Evolutionary conservation across 306 rosid genomes (phyloP), one percentile per base, ranked within the genome.

Genomic region (Citrullus mucosospermus): DNA sequence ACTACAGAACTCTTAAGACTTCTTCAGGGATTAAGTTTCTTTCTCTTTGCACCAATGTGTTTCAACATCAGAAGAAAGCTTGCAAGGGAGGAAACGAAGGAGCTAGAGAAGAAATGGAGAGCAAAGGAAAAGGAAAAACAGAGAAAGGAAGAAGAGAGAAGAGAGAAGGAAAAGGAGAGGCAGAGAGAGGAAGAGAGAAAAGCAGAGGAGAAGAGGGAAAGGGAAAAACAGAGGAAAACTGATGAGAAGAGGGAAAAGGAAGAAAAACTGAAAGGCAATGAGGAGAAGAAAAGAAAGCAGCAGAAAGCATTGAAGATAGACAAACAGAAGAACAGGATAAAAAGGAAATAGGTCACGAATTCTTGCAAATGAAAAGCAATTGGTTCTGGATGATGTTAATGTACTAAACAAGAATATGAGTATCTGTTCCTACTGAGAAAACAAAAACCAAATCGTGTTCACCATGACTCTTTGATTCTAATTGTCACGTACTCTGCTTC

Each of bases 1-100:
- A 15, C 58, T 48, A 25, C 20, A 44, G 12, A 44, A 70, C 18
- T 48, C 59, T 8, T 13, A 15, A 17, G 78, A 55, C 54, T 58
- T 13, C 46, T 50, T 61, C 20, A 34, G n/a, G 11, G 39, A 28
- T 15, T 48, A 46, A 41, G 12, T 11, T 1, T 12, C 15, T 51
- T 51, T 4, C 11, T 6, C 4, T 41, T 1, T 7, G 2, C 30
- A 61, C 78, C 75, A 22, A 89, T 88, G 92, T 89, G 91, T 65
- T 86, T 89, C 84, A 84, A 54, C 78, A 56, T 85, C 66, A 58
- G 75, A 36, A 85, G 80, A 83, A 83, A 88, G 54, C 71, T 81
- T 22, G 85, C 78, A 1, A 84, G 71, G 79, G 81, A 86, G 54
- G 96, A 86, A 57, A 34, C 78, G 54, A 86, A 81, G 78, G 85